Base-by-base conservation (phyloP, 805 yeast genomes). In the Spathaspora boniae region DNA sequence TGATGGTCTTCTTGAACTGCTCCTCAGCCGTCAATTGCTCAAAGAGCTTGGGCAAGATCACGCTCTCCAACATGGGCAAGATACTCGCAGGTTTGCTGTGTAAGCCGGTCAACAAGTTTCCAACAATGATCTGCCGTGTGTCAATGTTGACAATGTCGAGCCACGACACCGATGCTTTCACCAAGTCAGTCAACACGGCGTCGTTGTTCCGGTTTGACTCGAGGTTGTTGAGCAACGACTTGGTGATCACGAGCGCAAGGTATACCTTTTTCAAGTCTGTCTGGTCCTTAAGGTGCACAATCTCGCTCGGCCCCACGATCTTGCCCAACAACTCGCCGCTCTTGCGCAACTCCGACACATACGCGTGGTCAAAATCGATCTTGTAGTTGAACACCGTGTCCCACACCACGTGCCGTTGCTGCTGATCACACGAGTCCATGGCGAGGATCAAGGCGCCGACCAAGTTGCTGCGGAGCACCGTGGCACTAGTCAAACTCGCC, bases 1-100 rank as follows among this genome's bases (percentile, higher is more conserved):
- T 82, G 22, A 86, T 80, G 14, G 70, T 63, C 36, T 79, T 79
- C 29, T 82, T 74, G 47, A 76, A 79, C 38, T 74, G 72, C 21
- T 70, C 72, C 44, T 73, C 74, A 1, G 80, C 67, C 9, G 58
- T 59, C 30, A 84, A 65, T 49, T 83, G 86, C 4, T 57, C 60
- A 44, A 72, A 72, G 3, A 84, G 59, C 0, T 54, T 50, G 0
- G 84, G 78, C 26, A 82, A 56, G 2, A 80, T 60, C 15, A 40
- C 42, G 2, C 52, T 50, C 3, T 70, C 56, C 26, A 79, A 53
- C 33, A 70, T 61, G 2, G 73, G 70, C 3, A 72, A 54, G 8
- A 80, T 58, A 16, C 74, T 48, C 6, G 51, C 47, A 6, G 81
- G 77, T 33, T 69, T 71, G 44, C 74, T 78, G 53, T 78, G 81